Base-by-base conservation (phyloP, 2,329 filamentous ascomycete species). In the Chaetothyriales sp. region DNA sequence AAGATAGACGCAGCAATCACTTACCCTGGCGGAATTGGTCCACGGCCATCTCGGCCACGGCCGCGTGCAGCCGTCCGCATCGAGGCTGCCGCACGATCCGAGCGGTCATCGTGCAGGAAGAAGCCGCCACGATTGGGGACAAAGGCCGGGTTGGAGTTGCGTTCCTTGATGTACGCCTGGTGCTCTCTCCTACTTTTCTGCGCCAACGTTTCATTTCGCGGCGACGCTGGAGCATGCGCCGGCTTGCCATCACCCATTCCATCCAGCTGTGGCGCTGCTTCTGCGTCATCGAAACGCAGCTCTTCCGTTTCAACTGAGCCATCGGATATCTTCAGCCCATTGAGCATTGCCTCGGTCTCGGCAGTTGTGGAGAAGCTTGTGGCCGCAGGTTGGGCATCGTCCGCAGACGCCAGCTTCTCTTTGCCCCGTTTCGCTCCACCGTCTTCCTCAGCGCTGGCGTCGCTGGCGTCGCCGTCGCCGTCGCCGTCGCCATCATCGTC, bases 71-170 rank as follows among this genome's bases (percentile, higher is more conserved):
- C 85, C 10, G 82, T 79, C 52, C 85, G 77, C 68, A 90, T 88
- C 50, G 85, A 85, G 68, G 29, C 45, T 9, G 50, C 51, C 10
- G 47, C 52, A 7, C 51, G 50, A 18, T 43, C 45, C 18, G 55
- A 51, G 44, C 88, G 80, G 63, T 92, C 87, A 66, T 97, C 92
- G 68, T 97, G 90, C 80, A 97, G 89, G 72, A 95, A 97, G 74
- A 97, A 97, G 56, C 86, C 84, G 54, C 92, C 92, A 59, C 90
- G 77, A 64, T 94, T 95, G 50, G 92, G 90, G 51, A 95, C 90
- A 69, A 95, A 95, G 9, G 89, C 82, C 37, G 90, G 90, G 66
- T 95, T 88, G 61, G 87, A 82, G 65, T 94, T 88, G 61, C 87
- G 80, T 67, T 86, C 86, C 70, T 85, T 87, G 70, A 84, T 82